Conservation (phyloP, 768 basidiomycete genomes). For the Suillus placidus region DNA sequence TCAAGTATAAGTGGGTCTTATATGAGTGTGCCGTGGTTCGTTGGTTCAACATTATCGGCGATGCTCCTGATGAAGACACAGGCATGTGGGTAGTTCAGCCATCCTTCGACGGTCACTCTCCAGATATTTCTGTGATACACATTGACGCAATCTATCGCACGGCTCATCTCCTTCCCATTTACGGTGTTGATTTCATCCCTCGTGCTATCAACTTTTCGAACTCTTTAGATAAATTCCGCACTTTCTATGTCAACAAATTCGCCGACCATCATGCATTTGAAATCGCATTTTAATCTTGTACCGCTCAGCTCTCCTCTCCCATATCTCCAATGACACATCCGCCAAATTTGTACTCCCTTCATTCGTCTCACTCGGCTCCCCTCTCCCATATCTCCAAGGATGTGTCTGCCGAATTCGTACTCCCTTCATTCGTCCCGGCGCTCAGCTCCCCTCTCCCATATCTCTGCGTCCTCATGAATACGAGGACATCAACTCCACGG, state of each 20-base stretch:
- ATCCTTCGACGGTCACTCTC: neutral
- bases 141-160: conserved; percentile 10
- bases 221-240: too few relatives aligned
- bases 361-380: conserved; percentile 15
- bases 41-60: conserved; percentile 7
- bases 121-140: conserved; percentile 8
- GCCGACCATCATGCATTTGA: too few relatives aligned
- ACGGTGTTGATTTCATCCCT: neutral
- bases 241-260: too few relatives aligned
- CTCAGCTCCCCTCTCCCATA: neutral
- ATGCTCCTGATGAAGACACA: conserved; percentile 9
- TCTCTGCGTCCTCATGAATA: neutral
- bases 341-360: conserved; percentile 29
- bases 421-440: conserved; percentile 22
- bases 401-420: conserved; percentile 37
- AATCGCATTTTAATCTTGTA: too few relatives aligned
- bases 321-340: conserved; percentile 51
- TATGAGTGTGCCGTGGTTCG: conserved; percentile 11
- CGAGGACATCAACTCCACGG: conserved; percentile 24
- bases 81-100: too few relatives aligned
- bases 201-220: neutral
- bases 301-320: conserved; percentile 56
- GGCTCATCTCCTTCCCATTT: conserved; percentile 13
- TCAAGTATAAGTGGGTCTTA: neutral
- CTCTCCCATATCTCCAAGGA: conserved; percentile 29